Base-by-base conservation (phyloP, 768 basidiomycete species). In the Hortiboletus flavorubellus region DNA sequence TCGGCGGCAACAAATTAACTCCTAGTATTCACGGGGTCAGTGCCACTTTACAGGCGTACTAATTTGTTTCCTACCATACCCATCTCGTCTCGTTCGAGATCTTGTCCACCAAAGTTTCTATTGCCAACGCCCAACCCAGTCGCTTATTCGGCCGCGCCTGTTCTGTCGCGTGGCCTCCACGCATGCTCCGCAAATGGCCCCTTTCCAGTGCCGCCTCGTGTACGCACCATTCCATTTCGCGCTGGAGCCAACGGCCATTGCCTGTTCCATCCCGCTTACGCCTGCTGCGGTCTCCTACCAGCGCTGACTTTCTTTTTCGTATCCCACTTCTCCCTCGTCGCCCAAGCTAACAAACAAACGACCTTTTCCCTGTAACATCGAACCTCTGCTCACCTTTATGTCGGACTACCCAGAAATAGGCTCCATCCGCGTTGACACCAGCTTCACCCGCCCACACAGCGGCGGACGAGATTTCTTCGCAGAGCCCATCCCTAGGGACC, bases 161-260 rank as follows among this genome's bases (percentile, higher is more conserved):
- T 48, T 31, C 40, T 37, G 26, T 44, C 56, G 65, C 64, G 50
- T 64, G 64, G 46, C 50, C 12, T 10, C 18, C 9, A 66, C 55
- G 63, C 35, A 53, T 49, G 14, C 33, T 49, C 49, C 45, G 52
- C 56, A 58, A 58, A 51, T 60, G 59, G 31, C 65, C 58, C 61
- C 61, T 61, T 69, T 70, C 55, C 49, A 41, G 59, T 61, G 65
- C 59, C 52, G 70, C 69, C 69, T 72, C 69, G 66, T 70, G 69
- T 58, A 35, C 26, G 43, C 55, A 51, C 47, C 60, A 49, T 65
- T 64, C 50, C 39, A 54, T 62, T 62, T 55, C 39, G 62, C 39
- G 49, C 51, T 54, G 55, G 29, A 47, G 35, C 38, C 49, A 58
- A 39, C 51, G 57, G 49, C 26, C 55, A 39, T 64, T 59, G 54